A percentile compares a stretch with the other conserved stretches of the same genome.
These are phyloP conservation scores for Hypoxylon sp. DNA, from an alignment of 2,329 filamentous ascomycete species.

Conservation along the genomic window DNA sequence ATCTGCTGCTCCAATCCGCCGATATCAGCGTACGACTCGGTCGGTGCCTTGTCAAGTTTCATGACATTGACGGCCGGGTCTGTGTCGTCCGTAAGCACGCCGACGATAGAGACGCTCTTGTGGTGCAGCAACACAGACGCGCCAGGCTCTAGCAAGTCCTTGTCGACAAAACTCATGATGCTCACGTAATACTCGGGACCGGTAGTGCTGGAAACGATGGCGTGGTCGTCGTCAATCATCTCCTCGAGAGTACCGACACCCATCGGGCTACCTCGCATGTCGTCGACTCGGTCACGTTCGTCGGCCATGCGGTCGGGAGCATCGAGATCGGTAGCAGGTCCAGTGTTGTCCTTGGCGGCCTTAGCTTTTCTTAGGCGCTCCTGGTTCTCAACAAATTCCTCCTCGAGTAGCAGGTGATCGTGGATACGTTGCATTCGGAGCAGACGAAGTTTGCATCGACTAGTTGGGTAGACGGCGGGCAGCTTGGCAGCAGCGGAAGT, in stretches of 20 bases:
- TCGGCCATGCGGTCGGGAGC: conserved; percentile 89
- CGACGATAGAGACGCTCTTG: conserved; percentile 97
- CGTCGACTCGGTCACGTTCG: conserved; percentile 93
- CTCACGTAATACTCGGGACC: conserved; percentile 99
- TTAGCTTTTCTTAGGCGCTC: conserved; percentile 95
- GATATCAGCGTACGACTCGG: conserved; percentile 98
- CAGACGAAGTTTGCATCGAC: conserved; percentile 96
- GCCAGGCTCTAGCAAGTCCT: conserved; percentile 95
- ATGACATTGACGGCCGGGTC: conserved; percentile 97
- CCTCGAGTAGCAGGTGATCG: conserved; percentile 95
- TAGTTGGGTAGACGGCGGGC: conserved; percentile 92
- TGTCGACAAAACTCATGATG: conserved; percentile 99
- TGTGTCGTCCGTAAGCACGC: conserved; percentile 94
- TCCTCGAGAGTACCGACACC: conserved; percentile 97
- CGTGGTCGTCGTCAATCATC: conserved; percentile 99
- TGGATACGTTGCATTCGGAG: conserved; percentile 99
- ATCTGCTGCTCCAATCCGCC: conserved; percentile 96
- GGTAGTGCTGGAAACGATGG: conserved; percentile 96
- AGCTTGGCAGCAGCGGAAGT: conserved; percentile 96
- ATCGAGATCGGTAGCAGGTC: conserved; percentile 77
- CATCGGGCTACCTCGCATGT: conserved; percentile 99
- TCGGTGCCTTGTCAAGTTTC: conserved; percentile 99
- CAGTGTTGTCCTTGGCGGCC: conserved; percentile 77
- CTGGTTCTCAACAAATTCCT: conserved; percentile 99
- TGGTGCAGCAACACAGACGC: conserved; percentile 96